phyloP scores from a whole-genome alignment of 306 rosid species.

The Vigna reflexopilosa region DNA sequence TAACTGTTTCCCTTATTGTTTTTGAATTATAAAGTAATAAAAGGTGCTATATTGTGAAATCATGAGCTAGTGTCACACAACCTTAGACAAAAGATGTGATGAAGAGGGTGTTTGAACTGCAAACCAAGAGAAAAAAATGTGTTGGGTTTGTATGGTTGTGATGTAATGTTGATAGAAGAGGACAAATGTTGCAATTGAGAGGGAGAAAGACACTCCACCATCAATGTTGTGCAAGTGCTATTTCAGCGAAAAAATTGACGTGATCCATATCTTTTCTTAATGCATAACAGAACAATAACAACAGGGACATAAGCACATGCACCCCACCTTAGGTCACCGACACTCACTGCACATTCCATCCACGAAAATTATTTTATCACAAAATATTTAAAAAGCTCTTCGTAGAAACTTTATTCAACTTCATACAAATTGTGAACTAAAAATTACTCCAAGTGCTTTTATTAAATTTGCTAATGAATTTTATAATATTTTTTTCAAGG shows the following conservation, averaged over 20 bases:
- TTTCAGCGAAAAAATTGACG: not conserved
- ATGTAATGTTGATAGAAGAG: not conserved
- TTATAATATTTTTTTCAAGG: no score
- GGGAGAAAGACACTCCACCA: constrained; percentile 46
- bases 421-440: not conserved
- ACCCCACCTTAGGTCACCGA: constrained; percentile 45
- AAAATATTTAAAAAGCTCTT: not conserved
- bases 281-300: not conserved
- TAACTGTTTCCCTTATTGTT: no score
- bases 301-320: constrained; percentile 38
- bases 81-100: no score
- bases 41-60: no score
- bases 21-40: no score
- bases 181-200: constrained; percentile 8
- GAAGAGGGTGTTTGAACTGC: no score
- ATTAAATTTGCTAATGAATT: no score
- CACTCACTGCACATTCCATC: constrained; percentile 13
- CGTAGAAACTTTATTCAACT: not conserved
- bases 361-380: not conserved
- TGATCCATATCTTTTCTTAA: constrained; percentile 4
- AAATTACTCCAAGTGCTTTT: no score
- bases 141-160: constrained; percentile 5
- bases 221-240: constrained; percentile 37
- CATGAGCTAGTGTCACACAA: no score
- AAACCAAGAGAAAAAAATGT: no score